These are phyloP conservation scores for Hypoxylon sp. DNA, from an alignment of 2,329 filamentous ascomycete species.

Conservation along the genomic window DNA sequence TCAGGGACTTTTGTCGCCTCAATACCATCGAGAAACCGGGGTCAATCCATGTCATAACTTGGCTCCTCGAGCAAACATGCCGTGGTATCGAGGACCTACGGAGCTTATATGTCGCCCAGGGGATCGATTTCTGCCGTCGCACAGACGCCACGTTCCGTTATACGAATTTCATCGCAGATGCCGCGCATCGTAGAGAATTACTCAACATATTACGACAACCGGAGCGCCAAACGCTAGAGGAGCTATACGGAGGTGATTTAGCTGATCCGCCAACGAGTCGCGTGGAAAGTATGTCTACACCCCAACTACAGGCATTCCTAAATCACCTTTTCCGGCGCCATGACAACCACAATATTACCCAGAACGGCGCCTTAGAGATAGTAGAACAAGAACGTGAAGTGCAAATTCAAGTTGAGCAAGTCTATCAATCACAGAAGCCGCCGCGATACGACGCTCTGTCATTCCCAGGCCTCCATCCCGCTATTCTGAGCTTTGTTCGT, in stretches of 20 bases:
- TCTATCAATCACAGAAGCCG: constrained; percentile 68
- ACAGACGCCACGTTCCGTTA: constrained; percentile 63
- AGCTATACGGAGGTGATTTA: constrained; percentile 65
- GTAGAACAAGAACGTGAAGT: constrained; percentile 73
- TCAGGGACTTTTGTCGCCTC: constrained; percentile 63
- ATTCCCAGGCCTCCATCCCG: constrained; percentile 63
- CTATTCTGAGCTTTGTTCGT: constrained; percentile 61
- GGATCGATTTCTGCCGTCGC: constrained; percentile 71
- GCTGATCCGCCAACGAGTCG: constrained; percentile 42
- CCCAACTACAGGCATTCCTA: constrained; percentile 47
- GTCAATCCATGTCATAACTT: constrained; percentile 66
- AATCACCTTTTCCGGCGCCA: constrained; percentile 53
- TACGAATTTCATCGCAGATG: constrained; percentile 57
- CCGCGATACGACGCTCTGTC: constrained; percentile 56
- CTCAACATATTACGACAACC: constrained; percentile 62
- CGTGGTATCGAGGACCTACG: constrained; percentile 70
- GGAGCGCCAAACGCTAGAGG: constrained; percentile 70
- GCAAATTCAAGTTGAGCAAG: constrained; percentile 69
- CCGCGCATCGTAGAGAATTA: constrained; percentile 51
- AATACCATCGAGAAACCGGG: constrained; percentile 50
- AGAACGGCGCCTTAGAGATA: constrained; percentile 70
- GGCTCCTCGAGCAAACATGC: constrained; percentile 77
- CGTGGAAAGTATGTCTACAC: constrained; percentile 36
- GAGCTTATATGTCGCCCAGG: constrained; percentile 72
- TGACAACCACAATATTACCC: constrained; percentile 51